Base-by-base conservation (phyloP, 2,329 filamentous ascomycete species). In the Ophiostoma piceae region DNA sequence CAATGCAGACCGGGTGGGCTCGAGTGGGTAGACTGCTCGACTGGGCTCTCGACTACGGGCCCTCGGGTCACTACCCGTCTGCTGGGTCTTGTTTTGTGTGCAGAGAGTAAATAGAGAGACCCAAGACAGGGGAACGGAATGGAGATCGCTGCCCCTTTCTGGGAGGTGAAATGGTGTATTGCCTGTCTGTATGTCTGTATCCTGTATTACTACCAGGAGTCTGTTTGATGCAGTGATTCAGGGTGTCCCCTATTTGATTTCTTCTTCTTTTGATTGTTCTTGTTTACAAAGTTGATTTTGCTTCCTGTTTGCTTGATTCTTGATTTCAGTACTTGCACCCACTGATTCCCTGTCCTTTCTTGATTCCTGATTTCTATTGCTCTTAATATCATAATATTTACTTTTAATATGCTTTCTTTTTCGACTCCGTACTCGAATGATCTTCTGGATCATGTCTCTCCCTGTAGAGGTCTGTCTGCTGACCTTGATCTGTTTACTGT, bases 61-160 rank as follows among this genome's bases (percentile, higher is more conserved):
- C 54, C 67, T 68, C 68, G 71, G 71, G 60, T 68, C 70, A 64
- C 47, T 70, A 70, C 67, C 70, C 70, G 70, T 68, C 37, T 64
- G 60, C 60, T 64, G 60, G 60, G 16, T 67, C 60, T 70, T 70
- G 70, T 64, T 64, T 66, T 32, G 3, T 26, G 54, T 29, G 12
- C 11, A 26, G 3, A 39, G 37, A 6, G 37, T 39, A 8, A 47
- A n/a, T n/a, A 47, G 16, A 16, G 16, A n/a, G 43, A 47, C 26
- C 66, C 70, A 62, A 70, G 67, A 70, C 54, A 69, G 70, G 68
- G 68, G 57, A 70, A 57, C 32, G 67, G 66, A 72, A 69, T 69
- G 68, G 69, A 47, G 71, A 72, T 72, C 68, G 67, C 67, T 69
- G 43, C 68, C 67, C 66, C 62, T 66, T 70, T 67, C 39, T 51